A percentile compares a stretch with the other conserved stretches of the same genome.
Evolutionary conservation across 805 yeast species (phyloP).

Genomic region (Ogataea zsoltii): DNA sequence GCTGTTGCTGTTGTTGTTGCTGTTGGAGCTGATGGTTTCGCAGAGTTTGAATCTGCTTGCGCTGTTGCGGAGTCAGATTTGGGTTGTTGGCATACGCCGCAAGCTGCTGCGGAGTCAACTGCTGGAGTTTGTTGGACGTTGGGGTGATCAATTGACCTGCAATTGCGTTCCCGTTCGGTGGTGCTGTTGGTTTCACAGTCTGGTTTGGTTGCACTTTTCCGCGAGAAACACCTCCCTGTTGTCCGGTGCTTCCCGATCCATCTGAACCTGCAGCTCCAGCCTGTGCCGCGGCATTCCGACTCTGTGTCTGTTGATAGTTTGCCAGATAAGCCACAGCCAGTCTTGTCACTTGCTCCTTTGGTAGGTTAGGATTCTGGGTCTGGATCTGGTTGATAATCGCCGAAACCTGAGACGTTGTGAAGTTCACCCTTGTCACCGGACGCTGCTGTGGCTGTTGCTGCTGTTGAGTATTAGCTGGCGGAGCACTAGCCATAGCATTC

Average conservation of each 20-base stretch:
- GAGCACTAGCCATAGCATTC: slow-evolving; percentile 6
- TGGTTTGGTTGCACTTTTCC: slow-evolving; percentile 1
- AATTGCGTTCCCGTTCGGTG: slow-evolving; percentile 15
- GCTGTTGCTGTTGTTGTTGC: slow-evolving; percentile 23
- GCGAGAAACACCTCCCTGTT: not conserved
- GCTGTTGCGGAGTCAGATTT: slow-evolving; percentile 44
- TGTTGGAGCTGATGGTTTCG: slow-evolving; percentile 36
- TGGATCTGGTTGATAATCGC: slow-evolving; percentile 66
- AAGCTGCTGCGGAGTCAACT: slow-evolving; percentile 27
- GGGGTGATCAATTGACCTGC: slow-evolving; percentile 20
- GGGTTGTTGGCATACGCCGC: slow-evolving; percentile 35
- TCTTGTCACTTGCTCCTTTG: slow-evolving; percentile 64
- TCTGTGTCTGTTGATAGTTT: slow-evolving; percentile 53
- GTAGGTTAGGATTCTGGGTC: slow-evolving; percentile 60
- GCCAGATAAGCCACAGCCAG: slow-evolving; percentile 67
- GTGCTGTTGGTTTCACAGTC: slow-evolving; percentile 9
- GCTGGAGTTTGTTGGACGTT: slow-evolving; percentile 13
- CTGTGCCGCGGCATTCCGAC: slow-evolving; percentile 31
- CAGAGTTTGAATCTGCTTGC: slow-evolving; percentile 44
- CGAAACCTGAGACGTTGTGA: slow-evolving; percentile 64
- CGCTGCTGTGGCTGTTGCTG: slow-evolving; percentile 17
- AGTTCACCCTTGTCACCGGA: slow-evolving; percentile 29
- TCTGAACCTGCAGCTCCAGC: slow-evolving; percentile 18
- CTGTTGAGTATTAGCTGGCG: slow-evolving; percentile 14
- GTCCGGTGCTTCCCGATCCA: not conserved